phyloP scores from a whole-genome alignment of 2,329 filamentous ascomycete genomes.

The Didymosphaeria variabile region DNA sequence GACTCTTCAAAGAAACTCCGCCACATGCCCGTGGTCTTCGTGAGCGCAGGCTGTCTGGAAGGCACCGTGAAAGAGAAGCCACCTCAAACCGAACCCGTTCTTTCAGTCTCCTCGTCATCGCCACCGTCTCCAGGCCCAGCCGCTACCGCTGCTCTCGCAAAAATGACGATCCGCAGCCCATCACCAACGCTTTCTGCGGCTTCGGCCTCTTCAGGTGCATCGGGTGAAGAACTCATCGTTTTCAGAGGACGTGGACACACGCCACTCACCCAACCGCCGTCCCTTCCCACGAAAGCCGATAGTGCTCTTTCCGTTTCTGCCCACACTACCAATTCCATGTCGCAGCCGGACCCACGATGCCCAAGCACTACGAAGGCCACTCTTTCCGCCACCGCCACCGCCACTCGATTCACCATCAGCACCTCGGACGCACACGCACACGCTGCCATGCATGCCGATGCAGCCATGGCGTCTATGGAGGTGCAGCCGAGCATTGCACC shows the following conservation, averaged over 20 bases:
- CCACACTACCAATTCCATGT: conserved; percentile 10
- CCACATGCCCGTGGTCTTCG: conserved; percentile 65
- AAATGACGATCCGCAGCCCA: conserved; percentile 48
- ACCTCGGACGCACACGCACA: conserved; percentile 15
- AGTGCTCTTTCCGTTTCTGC: conserved; percentile 10
- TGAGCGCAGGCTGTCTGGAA: conserved; percentile 63
- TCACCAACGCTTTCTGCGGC: conserved; percentile 42
- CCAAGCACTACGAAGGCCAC: background rate
- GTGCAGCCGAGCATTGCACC: background rate
- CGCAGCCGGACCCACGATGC: conserved; percentile 2
- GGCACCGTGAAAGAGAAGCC: conserved; percentile 47
- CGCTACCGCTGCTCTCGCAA: conserved; percentile 38
- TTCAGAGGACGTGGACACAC: conserved; percentile 43
- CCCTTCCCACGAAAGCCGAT: background rate
- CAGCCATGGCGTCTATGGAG: background rate
- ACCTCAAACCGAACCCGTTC: conserved; percentile 19
- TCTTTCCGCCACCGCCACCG: background rate
- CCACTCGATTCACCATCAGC: conserved; percentile 10
- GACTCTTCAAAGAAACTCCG: conserved; percentile 62
- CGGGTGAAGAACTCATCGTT: conserved; percentile 75
- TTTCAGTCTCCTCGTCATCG: background rate
- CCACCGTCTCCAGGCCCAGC: conserved; percentile 8
- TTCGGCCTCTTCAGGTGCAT: conserved; percentile 44
- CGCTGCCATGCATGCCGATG: background rate
- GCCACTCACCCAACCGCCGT: conserved; percentile 9